Evolutionary conservation across 768 basidiomycete species (phyloP).

Genomic region (Russula olivacea): DNA sequence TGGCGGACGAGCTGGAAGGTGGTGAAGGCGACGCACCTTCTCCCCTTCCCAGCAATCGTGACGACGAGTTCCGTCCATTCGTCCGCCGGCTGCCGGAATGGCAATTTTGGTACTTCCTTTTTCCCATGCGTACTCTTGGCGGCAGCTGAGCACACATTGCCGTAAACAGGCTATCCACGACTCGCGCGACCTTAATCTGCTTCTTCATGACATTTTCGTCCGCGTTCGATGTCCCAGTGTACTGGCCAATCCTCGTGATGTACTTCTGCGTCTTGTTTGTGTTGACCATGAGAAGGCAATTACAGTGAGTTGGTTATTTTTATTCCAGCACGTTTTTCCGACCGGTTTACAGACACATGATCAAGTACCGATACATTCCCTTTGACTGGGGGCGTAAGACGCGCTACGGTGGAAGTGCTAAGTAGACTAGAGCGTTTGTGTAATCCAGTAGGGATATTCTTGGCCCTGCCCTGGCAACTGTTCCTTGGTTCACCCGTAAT

Average conservation of each 20-base stretch:
- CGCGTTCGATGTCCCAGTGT: conserved; percentile 92
- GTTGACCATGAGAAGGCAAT: conserved; percentile 92
- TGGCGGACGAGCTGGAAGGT: conserved; percentile 94
- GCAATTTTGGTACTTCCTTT: conserved; percentile 76
- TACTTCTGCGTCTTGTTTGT: conserved; percentile 96
- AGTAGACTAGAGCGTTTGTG: conserved; percentile 32
- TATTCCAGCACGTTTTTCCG: not conserved
- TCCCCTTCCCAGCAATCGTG: conserved; percentile 61
- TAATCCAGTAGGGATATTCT: not conserved
- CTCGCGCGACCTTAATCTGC: conserved; percentile 80
- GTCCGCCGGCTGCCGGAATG: conserved; percentile 93
- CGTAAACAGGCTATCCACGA: conserved; percentile 73
- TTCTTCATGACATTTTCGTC: conserved; percentile 75
- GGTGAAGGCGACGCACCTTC: conserved; percentile 45
- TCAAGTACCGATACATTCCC: conserved; percentile 96
- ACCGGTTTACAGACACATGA: conserved; percentile 75
- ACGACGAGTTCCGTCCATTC: conserved; percentile 97
- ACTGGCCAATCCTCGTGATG: conserved; percentile 97
- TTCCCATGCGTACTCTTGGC: conserved; percentile 2
- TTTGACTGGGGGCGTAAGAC: conserved; percentile 95
- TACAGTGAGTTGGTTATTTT: conserved; percentile 61
- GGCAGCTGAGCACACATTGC: not conserved
- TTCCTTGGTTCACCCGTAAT: not conserved
- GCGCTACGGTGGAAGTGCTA: conserved; percentile 59
- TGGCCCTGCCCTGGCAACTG: not conserved